These are phyloP conservation scores for Clitopilus passeckerianus DNA, from an alignment of 768 basidiomycete species.

Conservation along the genomic window DNA sequence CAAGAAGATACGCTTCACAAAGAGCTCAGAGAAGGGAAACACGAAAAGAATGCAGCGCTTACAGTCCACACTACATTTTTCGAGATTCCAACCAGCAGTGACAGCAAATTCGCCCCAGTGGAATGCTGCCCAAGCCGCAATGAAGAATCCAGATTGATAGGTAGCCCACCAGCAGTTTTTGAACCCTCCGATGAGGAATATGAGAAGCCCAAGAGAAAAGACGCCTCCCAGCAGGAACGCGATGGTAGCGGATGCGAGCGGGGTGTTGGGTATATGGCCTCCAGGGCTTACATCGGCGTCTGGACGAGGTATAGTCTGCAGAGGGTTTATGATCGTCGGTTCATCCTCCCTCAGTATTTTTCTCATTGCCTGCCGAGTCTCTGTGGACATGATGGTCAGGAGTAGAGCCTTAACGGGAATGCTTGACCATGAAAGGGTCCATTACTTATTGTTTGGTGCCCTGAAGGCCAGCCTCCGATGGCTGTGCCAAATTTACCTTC, in stretches of 20 bases:
- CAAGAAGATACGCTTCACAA: conserved; percentile 79
- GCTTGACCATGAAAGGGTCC: background rate
- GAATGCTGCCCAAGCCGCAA: conserved; percentile 80
- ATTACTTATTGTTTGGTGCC: background rate
- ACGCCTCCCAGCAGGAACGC: conserved; percentile 81
- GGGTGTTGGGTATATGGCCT: conserved; percentile 85
- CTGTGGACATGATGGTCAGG: conserved; percentile 21
- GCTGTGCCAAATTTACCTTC: background rate
- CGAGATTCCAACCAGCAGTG: conserved; percentile 92
- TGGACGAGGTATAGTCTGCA: conserved; percentile 51
- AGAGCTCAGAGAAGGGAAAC: background rate
- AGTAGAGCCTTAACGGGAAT: background rate
- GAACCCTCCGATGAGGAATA: conserved; percentile 45
- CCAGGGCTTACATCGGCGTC: conserved; percentile 19
- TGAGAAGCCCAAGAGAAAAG: conserved; percentile 54
- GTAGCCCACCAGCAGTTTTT: conserved; percentile 55
- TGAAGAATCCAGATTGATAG: conserved; percentile 77
- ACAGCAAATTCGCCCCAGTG: conserved; percentile 95
- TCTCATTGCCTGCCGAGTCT: conserved; percentile 15
- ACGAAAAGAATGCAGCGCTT: conserved; percentile 27
- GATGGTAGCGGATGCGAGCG: conserved; percentile 69
- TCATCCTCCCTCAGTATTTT: background rate
- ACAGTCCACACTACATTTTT: conserved; percentile 93
- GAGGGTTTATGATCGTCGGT: conserved; percentile 27
- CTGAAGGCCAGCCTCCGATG: background rate